phyloP scores from a whole-genome alignment of 1,139 yeast species.

The Lipomyces yarrowii region DNA sequence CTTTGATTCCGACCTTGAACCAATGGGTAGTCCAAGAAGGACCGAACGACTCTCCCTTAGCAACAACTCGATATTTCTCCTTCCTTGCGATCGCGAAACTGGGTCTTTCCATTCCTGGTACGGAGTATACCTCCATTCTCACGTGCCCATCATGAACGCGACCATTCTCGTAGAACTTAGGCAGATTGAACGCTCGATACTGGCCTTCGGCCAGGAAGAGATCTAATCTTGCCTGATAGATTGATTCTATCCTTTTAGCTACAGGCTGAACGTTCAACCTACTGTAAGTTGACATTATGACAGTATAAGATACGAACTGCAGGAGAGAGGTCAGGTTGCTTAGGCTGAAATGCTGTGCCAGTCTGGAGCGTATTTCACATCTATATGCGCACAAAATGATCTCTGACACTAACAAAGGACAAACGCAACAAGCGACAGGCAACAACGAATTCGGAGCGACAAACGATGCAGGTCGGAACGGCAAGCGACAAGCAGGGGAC shows the following conservation, averaged over 20 bases:
- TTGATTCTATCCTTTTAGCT: neutral
- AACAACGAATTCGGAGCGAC: too few species aligned
- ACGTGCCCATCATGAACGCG: neutral
- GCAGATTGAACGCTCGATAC: neutral
- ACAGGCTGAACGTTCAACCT: neutral
- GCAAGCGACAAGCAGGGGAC: too few species aligned
- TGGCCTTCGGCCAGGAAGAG: neutral
- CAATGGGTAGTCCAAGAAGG: slow-evolving; percentile 96
- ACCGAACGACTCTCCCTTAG: slow-evolving; percentile 72
- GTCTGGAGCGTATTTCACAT: too few species aligned
- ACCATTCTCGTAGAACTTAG: neutral
- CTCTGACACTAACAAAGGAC: too few species aligned
- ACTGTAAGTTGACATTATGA: neutral
- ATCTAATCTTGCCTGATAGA: neutral
- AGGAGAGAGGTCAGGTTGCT: too few species aligned
- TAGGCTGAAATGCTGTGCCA: too few species aligned
- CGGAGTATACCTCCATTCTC: neutral
- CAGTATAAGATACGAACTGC: too few species aligned
- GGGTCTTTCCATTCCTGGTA: neutral
- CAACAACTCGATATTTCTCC: neutral
- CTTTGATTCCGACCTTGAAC: slow-evolving; percentile 58
- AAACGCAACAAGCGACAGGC: too few species aligned
- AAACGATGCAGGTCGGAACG: too few species aligned
- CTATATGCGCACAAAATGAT: too few species aligned
- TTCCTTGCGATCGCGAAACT: neutral